Percentiles rank a stretch among this genome's conserved stretches.
Conservation (phyloP, 2,329 filamentous ascomycete species). For the Ascochyta clinopodiicola region DNA sequence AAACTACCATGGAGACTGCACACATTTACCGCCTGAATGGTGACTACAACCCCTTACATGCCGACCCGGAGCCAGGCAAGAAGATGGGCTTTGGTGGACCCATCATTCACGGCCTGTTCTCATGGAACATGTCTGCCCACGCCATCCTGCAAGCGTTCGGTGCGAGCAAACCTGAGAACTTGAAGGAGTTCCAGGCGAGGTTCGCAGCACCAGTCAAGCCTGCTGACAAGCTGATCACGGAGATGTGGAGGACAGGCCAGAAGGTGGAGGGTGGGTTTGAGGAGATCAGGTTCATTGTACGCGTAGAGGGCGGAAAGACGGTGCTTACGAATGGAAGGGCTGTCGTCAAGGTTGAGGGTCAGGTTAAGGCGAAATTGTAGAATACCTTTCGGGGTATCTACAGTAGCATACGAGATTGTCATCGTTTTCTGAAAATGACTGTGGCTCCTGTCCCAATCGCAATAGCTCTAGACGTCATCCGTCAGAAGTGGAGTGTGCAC, state of each 20-base stretch:
- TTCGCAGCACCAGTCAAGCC: conserved; percentile 86
- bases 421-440: too few relatives aligned
- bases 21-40: conserved; percentile 73
- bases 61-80: conserved; percentile 80
- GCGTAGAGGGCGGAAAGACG: conserved; percentile 80
- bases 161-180: conserved; percentile 76
- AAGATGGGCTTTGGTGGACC: conserved; percentile 91
- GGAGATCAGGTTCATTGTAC: conserved; percentile 81
- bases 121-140: conserved; percentile 81
- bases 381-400: not conserved
- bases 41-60: conserved; percentile 93
- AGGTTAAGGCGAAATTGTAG: conserved; percentile 49
- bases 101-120: conserved; percentile 89
- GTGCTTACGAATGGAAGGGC: conserved; percentile 87
- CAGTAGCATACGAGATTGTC: not conserved
- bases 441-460: not conserved
- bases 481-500: conserved; percentile 3
- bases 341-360: conserved; percentile 70
- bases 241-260: conserved; percentile 80
- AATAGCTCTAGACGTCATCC: conserved; percentile 2
- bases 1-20: conserved; percentile 75
- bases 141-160: conserved; percentile 76
- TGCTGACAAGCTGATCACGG: conserved; percentile 79
- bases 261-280: conserved; percentile 70
- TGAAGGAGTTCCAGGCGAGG: conserved; percentile 87